Percentiles rank a stretch among this genome's conserved stretches.
These are phyloP conservation scores for Linum lewisii DNA, from an alignment of 345 rosid species.

Conservation along the genomic window DNA sequence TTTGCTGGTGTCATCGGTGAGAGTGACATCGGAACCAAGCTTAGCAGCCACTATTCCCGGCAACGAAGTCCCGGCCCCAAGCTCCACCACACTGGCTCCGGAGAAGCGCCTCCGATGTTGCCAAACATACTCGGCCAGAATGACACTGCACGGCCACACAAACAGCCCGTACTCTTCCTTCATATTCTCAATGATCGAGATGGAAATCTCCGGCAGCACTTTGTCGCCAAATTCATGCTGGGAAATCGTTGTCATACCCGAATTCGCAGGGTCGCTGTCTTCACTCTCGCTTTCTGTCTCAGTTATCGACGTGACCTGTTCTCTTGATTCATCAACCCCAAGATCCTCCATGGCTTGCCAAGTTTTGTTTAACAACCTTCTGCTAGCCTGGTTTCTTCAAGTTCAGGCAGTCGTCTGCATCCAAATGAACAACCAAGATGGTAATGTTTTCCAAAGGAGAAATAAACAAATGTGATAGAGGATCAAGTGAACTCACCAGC, in stretches of 20 bases:
- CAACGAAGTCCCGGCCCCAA: slow-evolving; percentile 77
- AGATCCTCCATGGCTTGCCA: too few species aligned
- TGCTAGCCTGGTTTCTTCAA: too few species aligned
- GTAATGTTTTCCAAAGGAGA: too few species aligned
- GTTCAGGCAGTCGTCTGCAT: too few species aligned
- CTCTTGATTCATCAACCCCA: too few species aligned
- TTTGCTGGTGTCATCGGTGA: slow-evolving; percentile 54
- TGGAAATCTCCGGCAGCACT: slow-evolving; percentile 34
- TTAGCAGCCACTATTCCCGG: slow-evolving; percentile 79
- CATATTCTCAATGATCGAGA: slow-evolving; percentile 77
- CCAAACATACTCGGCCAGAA: slow-evolving; percentile 90
- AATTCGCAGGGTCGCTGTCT: slow-evolving; percentile 2
- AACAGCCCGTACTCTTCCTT: slow-evolving; percentile 85
- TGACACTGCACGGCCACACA: slow-evolving; percentile 80
- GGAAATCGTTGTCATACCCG: slow-evolving; percentile 39
- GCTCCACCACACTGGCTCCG: slow-evolving; percentile 52
- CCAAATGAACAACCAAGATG: too few species aligned
- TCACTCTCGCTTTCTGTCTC: slow-evolving; percentile 6
- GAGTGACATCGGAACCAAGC: slow-evolving; percentile 62
- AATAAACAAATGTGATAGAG: too few species aligned
- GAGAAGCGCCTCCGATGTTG: slow-evolving; percentile 61
- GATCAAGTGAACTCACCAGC: too few species aligned
- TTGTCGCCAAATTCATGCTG: slow-evolving; percentile 40
- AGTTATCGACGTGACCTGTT: too few species aligned
- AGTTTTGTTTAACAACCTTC: too few species aligned